phyloP scores from a whole-genome alignment of 768 basidiomycete species.

The Fomitopsis serialis region DNA sequence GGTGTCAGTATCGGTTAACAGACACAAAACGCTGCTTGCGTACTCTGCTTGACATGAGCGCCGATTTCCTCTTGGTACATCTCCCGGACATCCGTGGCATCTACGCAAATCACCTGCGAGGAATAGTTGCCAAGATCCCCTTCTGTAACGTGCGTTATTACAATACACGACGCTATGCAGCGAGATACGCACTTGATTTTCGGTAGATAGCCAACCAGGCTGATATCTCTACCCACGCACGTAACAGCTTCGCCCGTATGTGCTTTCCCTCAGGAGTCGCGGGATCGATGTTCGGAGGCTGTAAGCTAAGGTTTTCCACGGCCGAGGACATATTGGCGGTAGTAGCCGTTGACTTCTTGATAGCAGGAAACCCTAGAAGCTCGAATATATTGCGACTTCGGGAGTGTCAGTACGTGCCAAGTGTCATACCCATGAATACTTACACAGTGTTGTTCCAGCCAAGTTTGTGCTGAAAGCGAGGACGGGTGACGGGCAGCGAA shows the following conservation, averaged over 20 bases:
- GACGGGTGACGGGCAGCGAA: conserved; percentile 45
- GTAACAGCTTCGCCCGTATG: conserved; percentile 57
- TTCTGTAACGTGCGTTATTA: conserved; percentile 3
- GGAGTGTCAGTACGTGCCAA: background rate
- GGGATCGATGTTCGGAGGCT: conserved; percentile 51
- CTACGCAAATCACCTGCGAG: conserved; percentile 24
- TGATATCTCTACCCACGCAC: conserved; percentile 75
- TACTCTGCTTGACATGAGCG: conserved; percentile 75
- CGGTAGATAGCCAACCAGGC: conserved; percentile 58
- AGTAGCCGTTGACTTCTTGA: conserved; percentile 4
- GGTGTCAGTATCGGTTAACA: conserved; percentile 1
- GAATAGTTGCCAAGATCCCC: conserved; percentile 8
- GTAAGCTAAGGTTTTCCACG: conserved; percentile 40
- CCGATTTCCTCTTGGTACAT: conserved; percentile 71
- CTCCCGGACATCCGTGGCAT: conserved; percentile 56
- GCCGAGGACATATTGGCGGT: background rate
- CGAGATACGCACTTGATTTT: conserved; percentile 12
- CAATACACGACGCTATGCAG: conserved; percentile 40
- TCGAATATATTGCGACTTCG: conserved; percentile 37
- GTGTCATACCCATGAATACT: conserved; percentile 19
- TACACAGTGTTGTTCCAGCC: conserved; percentile 63
- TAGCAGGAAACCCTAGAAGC: conserved; percentile 29
- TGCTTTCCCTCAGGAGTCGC: conserved; percentile 39
- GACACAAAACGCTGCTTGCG: conserved; percentile 14
- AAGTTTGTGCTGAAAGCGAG: conserved; percentile 54